Conservation (phyloP, 306 rosid species). For the Rosa rugosa region DNA sequence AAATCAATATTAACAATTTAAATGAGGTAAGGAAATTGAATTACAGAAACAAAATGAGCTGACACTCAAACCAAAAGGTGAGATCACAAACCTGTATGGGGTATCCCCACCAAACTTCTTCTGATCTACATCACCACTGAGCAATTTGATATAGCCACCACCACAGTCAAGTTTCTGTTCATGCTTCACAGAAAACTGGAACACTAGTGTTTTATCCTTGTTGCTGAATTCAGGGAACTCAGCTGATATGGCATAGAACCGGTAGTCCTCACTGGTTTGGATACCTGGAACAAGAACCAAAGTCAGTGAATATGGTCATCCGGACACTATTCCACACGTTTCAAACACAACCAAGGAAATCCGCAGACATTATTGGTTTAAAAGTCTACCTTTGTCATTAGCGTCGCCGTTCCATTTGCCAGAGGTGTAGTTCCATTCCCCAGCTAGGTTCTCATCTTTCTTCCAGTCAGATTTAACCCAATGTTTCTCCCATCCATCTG, state of each 20-base stretch:
- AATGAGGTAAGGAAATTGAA: neutral
- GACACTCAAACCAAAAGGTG: neutral
- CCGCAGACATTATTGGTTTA: neutral
- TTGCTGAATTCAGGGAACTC: conserved; percentile 95
- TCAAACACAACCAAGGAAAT: neutral
- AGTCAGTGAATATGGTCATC: neutral
- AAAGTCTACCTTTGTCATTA: conserved; percentile 68
- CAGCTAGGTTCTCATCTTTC: conserved; percentile 78
- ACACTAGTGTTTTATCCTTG: conserved; percentile 80
- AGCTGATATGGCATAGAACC: conserved; percentile 96
- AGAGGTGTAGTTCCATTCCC: conserved; percentile 94
- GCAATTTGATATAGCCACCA: conserved; percentile 97
- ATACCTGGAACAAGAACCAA: conserved; percentile 58
- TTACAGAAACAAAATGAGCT: neutral
- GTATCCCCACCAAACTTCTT: conserved; percentile 97
- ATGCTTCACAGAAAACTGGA: conserved; percentile 94
- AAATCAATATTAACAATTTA: conserved; percentile 20
- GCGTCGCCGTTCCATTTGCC: conserved; percentile 94
- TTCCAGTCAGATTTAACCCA: conserved; percentile 99
- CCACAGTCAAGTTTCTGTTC: conserved; percentile 99
- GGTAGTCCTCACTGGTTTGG: conserved; percentile 95
- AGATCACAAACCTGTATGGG: conserved; percentile 74
- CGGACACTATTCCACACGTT: neutral
- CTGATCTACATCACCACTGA: conserved; percentile 90
- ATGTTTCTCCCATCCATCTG: conserved; percentile 85